A percentile compares a stretch with the other conserved stretches of the same genome.
Evolutionary conservation across 345 rosid species (phyloP).

Genomic region (Theobroma cacao): DNA sequence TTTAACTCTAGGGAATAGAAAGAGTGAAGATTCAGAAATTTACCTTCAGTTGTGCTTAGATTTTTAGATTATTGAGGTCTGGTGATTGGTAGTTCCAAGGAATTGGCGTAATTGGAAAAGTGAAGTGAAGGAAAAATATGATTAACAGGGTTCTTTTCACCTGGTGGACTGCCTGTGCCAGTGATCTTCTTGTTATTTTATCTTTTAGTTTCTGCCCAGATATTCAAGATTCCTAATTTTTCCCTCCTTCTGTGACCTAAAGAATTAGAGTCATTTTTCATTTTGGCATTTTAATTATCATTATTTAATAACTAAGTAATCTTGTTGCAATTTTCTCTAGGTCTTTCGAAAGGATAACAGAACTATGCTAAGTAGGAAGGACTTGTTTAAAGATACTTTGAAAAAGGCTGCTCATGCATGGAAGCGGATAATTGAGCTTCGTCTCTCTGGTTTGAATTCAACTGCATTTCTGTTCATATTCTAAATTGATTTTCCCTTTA

Average conservation of each 20-base stretch:
- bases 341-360: slow-evolving; percentile 79
- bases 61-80: not conserved
- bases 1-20: not conserved
- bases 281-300: not conserved
- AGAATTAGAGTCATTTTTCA: not conserved
- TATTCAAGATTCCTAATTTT: not conserved
- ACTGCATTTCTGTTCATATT: not conserved
- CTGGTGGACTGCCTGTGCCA: not conserved
- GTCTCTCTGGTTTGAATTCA: slow-evolving; percentile 56
- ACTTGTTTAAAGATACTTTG: slow-evolving; percentile 84
- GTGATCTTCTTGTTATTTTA: not conserved
- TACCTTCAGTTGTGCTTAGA: not conserved
- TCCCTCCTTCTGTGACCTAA: not conserved
- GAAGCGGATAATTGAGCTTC: slow-evolving; percentile 82
- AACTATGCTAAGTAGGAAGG: slow-evolving; percentile 70
- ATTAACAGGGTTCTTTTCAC: not conserved
- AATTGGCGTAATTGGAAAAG: not conserved
- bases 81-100: not conserved
- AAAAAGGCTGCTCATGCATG: slow-evolving; percentile 86
- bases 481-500: not conserved
- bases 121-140: not conserved
- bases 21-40: not conserved
- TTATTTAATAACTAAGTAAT: not conserved
- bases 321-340: slow-evolving; percentile 26
- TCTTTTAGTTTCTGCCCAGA: too few relatives aligned